These are phyloP conservation scores for Silene conica DNA, from an alignment of 148 eudicot genomes.

Conservation along the genomic window DNA sequence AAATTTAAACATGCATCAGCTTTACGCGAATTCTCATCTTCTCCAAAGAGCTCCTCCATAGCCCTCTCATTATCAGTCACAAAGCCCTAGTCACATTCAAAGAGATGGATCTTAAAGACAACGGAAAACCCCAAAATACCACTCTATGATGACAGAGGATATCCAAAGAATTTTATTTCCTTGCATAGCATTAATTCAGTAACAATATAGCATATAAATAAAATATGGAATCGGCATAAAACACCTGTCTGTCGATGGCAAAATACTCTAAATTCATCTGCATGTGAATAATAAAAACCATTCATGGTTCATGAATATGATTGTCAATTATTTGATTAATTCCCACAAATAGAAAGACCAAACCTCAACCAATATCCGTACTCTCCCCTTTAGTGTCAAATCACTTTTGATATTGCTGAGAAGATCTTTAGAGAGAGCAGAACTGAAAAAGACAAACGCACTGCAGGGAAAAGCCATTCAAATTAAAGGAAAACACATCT, in stretches of 20 bases:
- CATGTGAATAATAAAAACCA: constrained; percentile 29
- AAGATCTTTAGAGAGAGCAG: constrained; percentile 64
- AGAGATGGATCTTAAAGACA: constrained; percentile 9
- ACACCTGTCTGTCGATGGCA: constrained; percentile 92
- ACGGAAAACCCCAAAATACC: background rate
- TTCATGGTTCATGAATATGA: constrained; percentile 9
- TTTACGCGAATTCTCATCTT: constrained; percentile 67
- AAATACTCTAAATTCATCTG: constrained; percentile 99
- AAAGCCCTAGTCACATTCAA: constrained; percentile 54
- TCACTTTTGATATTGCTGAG: constrained; percentile 71
- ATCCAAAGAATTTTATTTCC: background rate
- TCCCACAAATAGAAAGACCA: constrained; percentile 9
- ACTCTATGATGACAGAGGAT: background rate
- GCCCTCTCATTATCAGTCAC: constrained; percentile 88
- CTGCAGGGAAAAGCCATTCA: constrained; percentile 33
- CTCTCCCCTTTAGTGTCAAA: constrained; percentile 58
- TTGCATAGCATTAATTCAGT: background rate
- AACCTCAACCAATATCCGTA: constrained; percentile 92
- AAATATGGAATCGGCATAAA: background rate
- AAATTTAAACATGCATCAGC: constrained; percentile 65
- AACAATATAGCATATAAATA: background rate
- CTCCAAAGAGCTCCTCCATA: constrained; percentile 85
- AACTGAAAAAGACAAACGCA: constrained; percentile 93
- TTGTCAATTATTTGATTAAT: constrained; percentile 6
- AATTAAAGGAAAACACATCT: background rate